A percentile compares a stretch with the other conserved stretches of the same genome.
Conservation (phyloP, 768 basidiomycete genomes). For the Lyophyllum semitale region DNA sequence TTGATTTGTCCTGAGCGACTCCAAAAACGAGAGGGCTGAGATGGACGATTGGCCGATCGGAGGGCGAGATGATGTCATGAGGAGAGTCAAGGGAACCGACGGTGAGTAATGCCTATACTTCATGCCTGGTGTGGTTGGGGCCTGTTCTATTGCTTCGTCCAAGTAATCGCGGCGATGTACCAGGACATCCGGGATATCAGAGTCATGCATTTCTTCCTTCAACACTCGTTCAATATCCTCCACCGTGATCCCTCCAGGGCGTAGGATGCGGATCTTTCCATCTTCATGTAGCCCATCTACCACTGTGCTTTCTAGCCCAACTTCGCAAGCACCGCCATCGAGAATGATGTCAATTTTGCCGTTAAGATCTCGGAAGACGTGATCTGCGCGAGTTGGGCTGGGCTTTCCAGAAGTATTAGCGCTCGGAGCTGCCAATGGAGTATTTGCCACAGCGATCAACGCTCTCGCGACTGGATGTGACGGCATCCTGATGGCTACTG, state of each 20-base stretch:
- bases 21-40: constrained; percentile 38
- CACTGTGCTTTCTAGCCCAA: constrained; percentile 96
- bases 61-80: constrained; percentile 52
- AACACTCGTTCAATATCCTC: constrained; percentile 79
- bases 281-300: constrained; percentile 82
- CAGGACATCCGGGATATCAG: constrained; percentile 57
- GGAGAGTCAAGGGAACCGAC: constrained; percentile 78
- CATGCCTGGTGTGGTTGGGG: constrained; percentile 97
- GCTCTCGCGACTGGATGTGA: constrained; percentile 91
- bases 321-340: constrained; percentile 88
- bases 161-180: constrained; percentile 80
- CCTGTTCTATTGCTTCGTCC: constrained; percentile 67
- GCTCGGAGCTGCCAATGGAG: constrained; percentile 90
- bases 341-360: constrained; percentile 78
- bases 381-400: constrained; percentile 86
- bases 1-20: constrained; percentile 37
- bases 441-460: constrained; percentile 71
- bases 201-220: constrained; percentile 35
- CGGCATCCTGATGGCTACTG: constrained; percentile 92
- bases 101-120: constrained; percentile 99
- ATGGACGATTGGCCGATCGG: constrained; percentile 33
- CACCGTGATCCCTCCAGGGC: constrained; percentile 91
- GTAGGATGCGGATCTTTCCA: constrained; percentile 76
- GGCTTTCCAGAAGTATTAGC: constrained; percentile 95
- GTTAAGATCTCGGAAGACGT: constrained; percentile 78